Evolutionary conservation across 306 rosid species (phyloP), one percentile per base, ranked within the genome.

Genomic region (Sindora glabra): DNA sequence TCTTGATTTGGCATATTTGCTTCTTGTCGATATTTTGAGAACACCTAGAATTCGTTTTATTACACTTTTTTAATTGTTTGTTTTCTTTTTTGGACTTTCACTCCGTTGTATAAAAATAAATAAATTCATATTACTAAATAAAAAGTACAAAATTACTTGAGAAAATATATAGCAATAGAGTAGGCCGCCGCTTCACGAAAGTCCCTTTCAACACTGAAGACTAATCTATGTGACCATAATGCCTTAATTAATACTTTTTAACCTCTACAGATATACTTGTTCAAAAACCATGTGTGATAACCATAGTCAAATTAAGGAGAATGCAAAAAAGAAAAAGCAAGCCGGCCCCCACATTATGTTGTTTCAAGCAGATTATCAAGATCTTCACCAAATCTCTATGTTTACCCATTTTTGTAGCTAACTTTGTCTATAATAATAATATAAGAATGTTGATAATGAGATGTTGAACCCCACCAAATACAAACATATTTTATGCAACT

Each of bases 341-440:
- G n/a, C n/a, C n/a, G n/a, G n/a, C n/a, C 19, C 15, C 41, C 36
- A 22, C 1, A 33, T 33, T 12, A 33, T 5, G 11, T 33, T 25
- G 21, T 5, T 3, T 11, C 19, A 17, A 15, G 5, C 16, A 4
- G 1, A 7, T 33, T 1, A 33, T 55, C 32, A 37, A 60, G 39
- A 48, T 49, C 44, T 36, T 9, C 64, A 56, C 64, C 68, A 71
- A 70, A 60, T 45, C 37, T 61, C 42, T 14, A 39, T 48, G 64
- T 39, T 68, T 62, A 77, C 67, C 68, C 50, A 30, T 71, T 19
- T 16, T 39, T 27, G 22, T 1, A 13, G 23, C 41, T 62, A 13
- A 8, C 64, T 71, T 65, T 10, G n/a, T n/a, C n/a, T n/a, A n/a
- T n/a, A n/a, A n/a, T n/a, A 33, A 56, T 9, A 13, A 22, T 14